Evolutionary conservation across 2,329 filamentous ascomycete species (phyloP), one percentile per base, ranked within the genome.

Genomic region (Monilinia fructigena): DNA sequence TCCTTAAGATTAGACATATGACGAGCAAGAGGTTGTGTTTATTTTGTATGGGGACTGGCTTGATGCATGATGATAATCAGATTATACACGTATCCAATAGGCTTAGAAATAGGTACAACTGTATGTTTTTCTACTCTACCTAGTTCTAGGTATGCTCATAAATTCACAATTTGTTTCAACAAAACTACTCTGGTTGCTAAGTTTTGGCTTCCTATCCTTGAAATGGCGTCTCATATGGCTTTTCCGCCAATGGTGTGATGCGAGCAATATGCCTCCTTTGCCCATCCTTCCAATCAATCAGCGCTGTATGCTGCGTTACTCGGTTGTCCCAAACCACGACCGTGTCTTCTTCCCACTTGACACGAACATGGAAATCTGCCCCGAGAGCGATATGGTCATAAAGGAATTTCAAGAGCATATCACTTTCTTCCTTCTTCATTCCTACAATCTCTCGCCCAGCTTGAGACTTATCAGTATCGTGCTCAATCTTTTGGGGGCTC

Each of bases 281-380:
- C 2, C 90, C 91, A 75, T 86, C 85, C 71, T 88, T 85, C 91
- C 91, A 96, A 76, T 95, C 91, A 3, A 93, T 80, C 55, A 93
- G 80, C 2, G 91, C 92, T 11, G 89, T 88, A 77, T 96, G 91
- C 72, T 87, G 84, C n/a, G 89, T 92, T 0, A 93, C 85, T 42
- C 91, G 83, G 79, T 93, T 94, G 77, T 94, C 91, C 90, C 91
- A 94, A 0, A 93, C 86, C 2, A 93, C 89, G 2, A 94, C 91
- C 0, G 90, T 93, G 16, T 85, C 83, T 53, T 86, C 82, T 73
- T 87, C 86, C 91, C 91, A 95, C 76, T 88, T 89, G 65, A 96
- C 82, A 26, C 90, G 84, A 8, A 83, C 82, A 72, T 92, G 89
- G 75, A 91, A 84, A 74, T 92, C 89, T 65, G 87, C 85, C n/a